Conservation (phyloP, 768 basidiomycete species). For the Russula abietina region DNA sequence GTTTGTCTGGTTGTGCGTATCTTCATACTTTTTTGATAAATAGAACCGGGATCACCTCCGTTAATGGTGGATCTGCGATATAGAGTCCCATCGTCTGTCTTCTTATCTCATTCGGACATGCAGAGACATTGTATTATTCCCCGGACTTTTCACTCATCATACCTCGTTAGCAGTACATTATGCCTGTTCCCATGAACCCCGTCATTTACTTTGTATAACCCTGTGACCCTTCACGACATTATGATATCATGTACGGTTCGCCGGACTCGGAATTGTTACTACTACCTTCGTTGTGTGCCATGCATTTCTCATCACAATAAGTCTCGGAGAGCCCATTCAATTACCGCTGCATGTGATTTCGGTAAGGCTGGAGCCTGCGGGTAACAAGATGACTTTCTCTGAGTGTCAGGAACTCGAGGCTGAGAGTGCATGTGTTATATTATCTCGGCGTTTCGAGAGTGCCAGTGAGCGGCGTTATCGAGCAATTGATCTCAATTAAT, state of each 20-base stretch:
- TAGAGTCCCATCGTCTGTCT: neutral
- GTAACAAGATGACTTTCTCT: too few species aligned
- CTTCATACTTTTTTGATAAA: neutral
- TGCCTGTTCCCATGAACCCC: neutral
- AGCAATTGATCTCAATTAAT: neutral
- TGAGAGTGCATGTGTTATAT: neutral
- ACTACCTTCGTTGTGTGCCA: constrained; percentile 31
- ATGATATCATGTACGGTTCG: neutral
- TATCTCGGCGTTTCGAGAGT: neutral
- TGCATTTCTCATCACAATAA: constrained; percentile 37
- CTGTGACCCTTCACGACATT: neutral
- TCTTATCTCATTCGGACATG: neutral
- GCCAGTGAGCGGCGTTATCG: neutral
- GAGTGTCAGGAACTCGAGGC: too few species aligned
- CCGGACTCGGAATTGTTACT: constrained; percentile 24
- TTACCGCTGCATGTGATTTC: constrained; percentile 35
- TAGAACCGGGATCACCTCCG: constrained; percentile 18
- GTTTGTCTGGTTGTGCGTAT: neutral
- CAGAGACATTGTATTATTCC: neutral
- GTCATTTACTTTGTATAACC: neutral
- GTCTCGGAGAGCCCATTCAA: constrained; percentile 39
- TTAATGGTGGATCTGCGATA: neutral
- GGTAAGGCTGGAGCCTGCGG: constrained; percentile 10
- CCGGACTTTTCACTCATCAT: neutral
- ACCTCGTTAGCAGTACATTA: neutral